phyloP scores from a whole-genome alignment of 139 green algal species.

The Edaphochlamys debaryana region DNA sequence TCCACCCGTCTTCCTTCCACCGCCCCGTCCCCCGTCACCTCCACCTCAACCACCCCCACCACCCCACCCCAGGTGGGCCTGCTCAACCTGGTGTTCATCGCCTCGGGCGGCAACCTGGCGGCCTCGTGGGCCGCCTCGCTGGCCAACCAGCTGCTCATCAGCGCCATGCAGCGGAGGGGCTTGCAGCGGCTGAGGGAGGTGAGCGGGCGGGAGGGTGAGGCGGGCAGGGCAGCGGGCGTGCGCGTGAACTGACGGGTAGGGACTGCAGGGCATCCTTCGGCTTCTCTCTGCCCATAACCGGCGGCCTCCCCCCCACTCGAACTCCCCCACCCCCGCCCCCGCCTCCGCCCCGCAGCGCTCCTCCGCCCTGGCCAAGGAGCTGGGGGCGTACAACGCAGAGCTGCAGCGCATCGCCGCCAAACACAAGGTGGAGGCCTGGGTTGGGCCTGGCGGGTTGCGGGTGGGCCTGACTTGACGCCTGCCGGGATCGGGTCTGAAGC shows the following conservation, averaged over 20 bases:
- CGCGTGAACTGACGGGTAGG: too few species aligned
- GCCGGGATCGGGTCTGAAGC: too few species aligned
- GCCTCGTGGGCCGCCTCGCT: conserved; percentile 58
- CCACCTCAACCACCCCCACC: background rate
- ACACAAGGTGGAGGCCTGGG: too few species aligned
- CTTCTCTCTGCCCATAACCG: too few species aligned
- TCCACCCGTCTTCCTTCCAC: too few species aligned
- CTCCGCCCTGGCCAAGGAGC: conserved; percentile 3
- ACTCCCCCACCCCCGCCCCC: too few species aligned
- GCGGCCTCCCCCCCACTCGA: too few species aligned
- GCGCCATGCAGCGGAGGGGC: conserved; percentile 19
- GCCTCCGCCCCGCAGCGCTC: conserved; percentile 27
- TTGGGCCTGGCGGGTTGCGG: too few species aligned
- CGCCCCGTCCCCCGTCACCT: too few species aligned
- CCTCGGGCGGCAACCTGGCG: conserved; percentile 35
- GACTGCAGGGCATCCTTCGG: too few species aligned
- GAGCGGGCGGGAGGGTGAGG: background rate
- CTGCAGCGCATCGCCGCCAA: conserved; percentile 4
- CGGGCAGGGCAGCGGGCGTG: too few species aligned
- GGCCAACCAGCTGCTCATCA: conserved; percentile 48
- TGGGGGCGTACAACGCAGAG: conserved; percentile 13
- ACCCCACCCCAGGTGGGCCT: background rate
- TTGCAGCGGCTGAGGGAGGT: conserved; percentile 15
- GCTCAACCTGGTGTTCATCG: conserved; percentile 33
- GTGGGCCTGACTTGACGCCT: too few species aligned